These are phyloP conservation scores for Stygiomarasmius scandens DNA, from an alignment of 1,284 basidiomycete genomes.

Conservation along the genomic window DNA sequence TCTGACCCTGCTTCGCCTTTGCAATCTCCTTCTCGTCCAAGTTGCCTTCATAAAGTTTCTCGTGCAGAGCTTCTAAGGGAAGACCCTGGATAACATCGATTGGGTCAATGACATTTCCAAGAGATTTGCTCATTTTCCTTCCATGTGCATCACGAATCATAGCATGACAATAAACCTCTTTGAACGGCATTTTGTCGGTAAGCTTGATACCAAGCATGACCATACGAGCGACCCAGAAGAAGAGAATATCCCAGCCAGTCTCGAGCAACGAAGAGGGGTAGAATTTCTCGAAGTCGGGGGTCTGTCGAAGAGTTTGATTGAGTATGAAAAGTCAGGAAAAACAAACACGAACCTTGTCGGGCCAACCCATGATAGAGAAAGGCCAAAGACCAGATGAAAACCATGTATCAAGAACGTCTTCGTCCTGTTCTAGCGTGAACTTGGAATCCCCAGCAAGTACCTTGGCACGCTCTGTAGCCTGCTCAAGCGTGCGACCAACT, in stretches of 20 bases:
- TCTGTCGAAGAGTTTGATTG: slow-evolving; percentile 46
- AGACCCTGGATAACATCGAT: slow-evolving; percentile 94
- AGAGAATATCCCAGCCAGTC: slow-evolving; percentile 99
- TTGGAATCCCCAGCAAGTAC: slow-evolving; percentile 70
- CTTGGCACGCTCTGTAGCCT: slow-evolving; percentile 82
- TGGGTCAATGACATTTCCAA: slow-evolving; percentile 98
- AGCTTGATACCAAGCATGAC: slow-evolving; percentile 91
- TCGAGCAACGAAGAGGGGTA: slow-evolving; percentile 92
- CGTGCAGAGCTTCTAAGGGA: slow-evolving; percentile 82
- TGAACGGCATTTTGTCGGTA: slow-evolving; percentile 92
- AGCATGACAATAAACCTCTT: slow-evolving; percentile 97
- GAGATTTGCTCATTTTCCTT: slow-evolving; percentile 98
- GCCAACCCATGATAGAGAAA: slow-evolving; percentile 98
- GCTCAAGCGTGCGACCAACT: slow-evolving; percentile 80
- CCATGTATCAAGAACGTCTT: slow-evolving; percentile 99
- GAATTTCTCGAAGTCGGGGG: slow-evolving; percentile 75
- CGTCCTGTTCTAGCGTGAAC: slow-evolving; percentile 90
- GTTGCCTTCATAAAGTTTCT: slow-evolving; percentile 90
- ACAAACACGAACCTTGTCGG: slow-evolving; percentile 64
- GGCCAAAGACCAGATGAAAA: slow-evolving; percentile 99
- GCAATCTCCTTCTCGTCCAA: slow-evolving; percentile 92
- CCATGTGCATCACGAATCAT: slow-evolving; percentile 99
- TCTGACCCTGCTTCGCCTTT: slow-evolving; percentile 94
- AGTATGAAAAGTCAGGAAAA: slow-evolving; percentile 9
- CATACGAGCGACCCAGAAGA: slow-evolving; percentile 99